Base-by-base conservation (phyloP, 306 rosid genomes). In the Castanea sativa region DNA sequence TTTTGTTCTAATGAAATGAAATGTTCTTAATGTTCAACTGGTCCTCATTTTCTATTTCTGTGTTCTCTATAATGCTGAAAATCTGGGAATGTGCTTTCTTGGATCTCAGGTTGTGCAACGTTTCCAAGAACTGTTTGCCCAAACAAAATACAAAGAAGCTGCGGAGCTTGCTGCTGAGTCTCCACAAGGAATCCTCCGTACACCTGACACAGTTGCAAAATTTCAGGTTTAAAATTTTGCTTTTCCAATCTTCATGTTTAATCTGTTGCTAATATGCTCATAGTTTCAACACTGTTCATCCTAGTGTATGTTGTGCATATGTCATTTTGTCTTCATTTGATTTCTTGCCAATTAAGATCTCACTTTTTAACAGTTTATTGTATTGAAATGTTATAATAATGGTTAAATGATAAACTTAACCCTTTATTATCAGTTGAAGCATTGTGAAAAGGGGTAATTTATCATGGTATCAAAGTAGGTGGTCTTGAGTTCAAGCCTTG, bases 131-230 rank as follows among this genome's bases (percentile, higher is more conserved):
- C 88, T 96, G 49, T 96, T 96, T 90, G 99, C 99, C 63, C 99
- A 96, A 87, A 93, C 98, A 2, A 96, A 96, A 83, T 96, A 96
- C 85, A 96, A 96, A 85, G 99, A 96, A 87, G 99, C 99, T 59
- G 99, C 99, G 21, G 99, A 96, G 81, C 94, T 96, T 89, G 99
- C 99, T 65, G 99, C 99, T 49, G 98, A 96, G 81, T 96, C 99
- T 83, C 99, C 99, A 0, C 99, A 93, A 82, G 99, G 99, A 83
- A 88, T 96, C 73, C 98, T 96, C 68, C 98, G 99, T 6, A 96
- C 98, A 1, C 98, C 99, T 8, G 99, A 96, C 78, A 96, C 99
- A 25, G 98, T 96, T 79, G 98, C 97, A 74, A 96, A 96, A 90
- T 96, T 96, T 77, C 99, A 96, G 99, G 99, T 93, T 79, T 78